Base-by-base conservation (phyloP, 495 filamentous ascomycete species). In the Annulohypoxylon nitens region DNA sequence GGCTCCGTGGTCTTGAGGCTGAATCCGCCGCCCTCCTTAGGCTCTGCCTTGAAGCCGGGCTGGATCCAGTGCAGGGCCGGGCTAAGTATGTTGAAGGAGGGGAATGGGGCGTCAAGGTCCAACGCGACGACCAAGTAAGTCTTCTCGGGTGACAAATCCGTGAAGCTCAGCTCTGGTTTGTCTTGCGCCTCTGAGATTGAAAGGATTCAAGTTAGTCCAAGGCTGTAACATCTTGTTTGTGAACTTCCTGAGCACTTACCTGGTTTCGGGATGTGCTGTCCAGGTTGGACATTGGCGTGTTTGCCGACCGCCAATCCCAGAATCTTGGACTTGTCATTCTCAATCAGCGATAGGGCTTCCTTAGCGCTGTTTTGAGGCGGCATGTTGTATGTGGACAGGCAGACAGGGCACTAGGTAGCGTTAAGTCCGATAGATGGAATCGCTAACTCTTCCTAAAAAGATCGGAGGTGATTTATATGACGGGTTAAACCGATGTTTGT, bases 51-150 rank as follows among this genome's bases (percentile, higher is more conserved):
- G 12, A 85, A 71, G 16, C 81, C 83, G 9, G 85, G 80, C 71
- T 87, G 85, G 16, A 85, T 82, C 85, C 85, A 86, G 33, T 86
- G 74, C n/a, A 82, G 76, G 55, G 90, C 80, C 53, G 88, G 84
- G 1, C 75, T 72, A 4, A 90, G 69, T 11, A 91, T 76, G 16
- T 80, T 73, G 37, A 85, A 84, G 11, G 81, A 83, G 0, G 85
- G 82, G 75, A 89, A 86, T 0, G 88, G 88, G 0, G 85, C 84
- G 70, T 88, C 87, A 48, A 87, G 78, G 59, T 89, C 88, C 23
- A 89, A 67, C 33, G 72, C 71, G 18, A 87, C 76, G 45, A 83
- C 71, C 16, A 89, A n/a, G 69, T 88, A 89, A 6, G 66, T 69
- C 10, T 74, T 65, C 25, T 69, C 65, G 23, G 71, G 61, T 3